Conservation (phyloP, 2,329 filamentous ascomycete species). For the Alternaria angustiovoidea region DNA sequence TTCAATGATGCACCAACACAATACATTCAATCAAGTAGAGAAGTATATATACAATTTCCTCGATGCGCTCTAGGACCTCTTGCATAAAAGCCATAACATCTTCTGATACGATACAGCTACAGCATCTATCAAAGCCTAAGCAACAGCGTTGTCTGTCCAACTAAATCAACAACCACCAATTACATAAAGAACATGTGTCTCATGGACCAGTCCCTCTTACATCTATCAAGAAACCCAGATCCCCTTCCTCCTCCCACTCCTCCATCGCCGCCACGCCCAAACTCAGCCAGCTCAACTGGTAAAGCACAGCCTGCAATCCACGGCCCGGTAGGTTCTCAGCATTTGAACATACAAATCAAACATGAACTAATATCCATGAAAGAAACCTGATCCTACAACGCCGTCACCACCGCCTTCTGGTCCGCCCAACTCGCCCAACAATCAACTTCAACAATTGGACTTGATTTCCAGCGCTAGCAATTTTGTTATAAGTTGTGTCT, state of each 20-base stretch:
- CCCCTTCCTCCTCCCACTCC: neutral
- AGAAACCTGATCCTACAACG: neutral
- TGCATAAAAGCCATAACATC: neutral
- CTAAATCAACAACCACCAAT: neutral
- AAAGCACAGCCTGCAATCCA: neutral
- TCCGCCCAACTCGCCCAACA: neutral
- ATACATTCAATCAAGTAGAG: neutral
- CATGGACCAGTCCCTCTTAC: neutral
- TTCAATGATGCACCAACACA: neutral
- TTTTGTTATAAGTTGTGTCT: neutral
- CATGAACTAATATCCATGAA: neutral
- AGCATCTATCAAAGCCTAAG: neutral
- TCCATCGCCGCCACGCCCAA: neutral
- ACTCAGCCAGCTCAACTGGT: neutral
- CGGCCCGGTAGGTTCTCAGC: neutral
- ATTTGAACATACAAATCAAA: accelerated
- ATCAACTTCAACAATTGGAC: neutral
- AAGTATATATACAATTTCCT: neutral
- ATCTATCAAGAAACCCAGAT: neutral
- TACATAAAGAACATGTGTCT: neutral
- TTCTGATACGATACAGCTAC: neutral
- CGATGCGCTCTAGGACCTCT: neutral
- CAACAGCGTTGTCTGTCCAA: neutral
- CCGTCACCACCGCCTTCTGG: neutral
- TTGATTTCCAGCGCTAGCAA: too few species aligned